These are phyloP conservation scores for Fusarium caatingaense DNA, from an alignment of 2,329 filamentous ascomycete species.

Conservation along the genomic window DNA sequence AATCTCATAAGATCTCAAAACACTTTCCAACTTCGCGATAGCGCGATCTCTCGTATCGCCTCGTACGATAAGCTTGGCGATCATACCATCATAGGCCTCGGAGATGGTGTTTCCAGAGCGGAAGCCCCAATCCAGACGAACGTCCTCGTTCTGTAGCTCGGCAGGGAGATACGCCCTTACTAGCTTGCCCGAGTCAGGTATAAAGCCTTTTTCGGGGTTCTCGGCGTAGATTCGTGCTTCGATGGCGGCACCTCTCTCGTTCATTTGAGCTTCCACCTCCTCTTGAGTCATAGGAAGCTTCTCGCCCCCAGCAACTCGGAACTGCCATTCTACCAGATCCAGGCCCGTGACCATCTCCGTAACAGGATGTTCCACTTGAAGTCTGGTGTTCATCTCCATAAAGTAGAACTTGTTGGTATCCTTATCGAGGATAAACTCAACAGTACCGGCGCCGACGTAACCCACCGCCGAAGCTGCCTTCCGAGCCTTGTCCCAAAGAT, in stretches of 20 bases:
- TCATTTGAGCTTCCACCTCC: conserved; percentile 80
- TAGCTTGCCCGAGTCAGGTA: conserved; percentile 91
- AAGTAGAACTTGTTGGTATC: conserved; percentile 84
- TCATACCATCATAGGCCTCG: conserved; percentile 98
- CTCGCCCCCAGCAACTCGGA: conserved; percentile 75
- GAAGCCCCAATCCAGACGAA: conserved; percentile 95
- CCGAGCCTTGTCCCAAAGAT: conserved; percentile 74
- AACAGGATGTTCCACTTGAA: conserved; percentile 97
- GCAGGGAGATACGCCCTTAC: conserved; percentile 82
- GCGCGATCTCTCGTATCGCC: conserved; percentile 82
- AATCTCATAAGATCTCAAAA: conserved; percentile 89
- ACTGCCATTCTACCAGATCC: conserved; percentile 94
- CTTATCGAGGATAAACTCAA: conserved; percentile 91
- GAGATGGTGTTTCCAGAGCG: conserved; percentile 91
- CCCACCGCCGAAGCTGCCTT: conserved; percentile 77
- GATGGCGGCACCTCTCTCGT: conserved; percentile 83
- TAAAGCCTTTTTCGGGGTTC: conserved; percentile 90
- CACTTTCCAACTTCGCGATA: conserved; percentile 82
- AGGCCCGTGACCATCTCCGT: conserved; percentile 77
- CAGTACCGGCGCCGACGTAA: conserved; percentile 91
- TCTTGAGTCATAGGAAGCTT: conserved; percentile 66
- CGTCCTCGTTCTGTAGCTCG: conserved; percentile 68
- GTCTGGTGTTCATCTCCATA: conserved; percentile 85
- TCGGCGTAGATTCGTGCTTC: conserved; percentile 98
- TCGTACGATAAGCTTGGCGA: conserved; percentile 94